These are phyloP conservation scores for Sanghuangporus sanghuang DNA, from an alignment of 1,284 basidiomycete species.

Conservation along the genomic window DNA sequence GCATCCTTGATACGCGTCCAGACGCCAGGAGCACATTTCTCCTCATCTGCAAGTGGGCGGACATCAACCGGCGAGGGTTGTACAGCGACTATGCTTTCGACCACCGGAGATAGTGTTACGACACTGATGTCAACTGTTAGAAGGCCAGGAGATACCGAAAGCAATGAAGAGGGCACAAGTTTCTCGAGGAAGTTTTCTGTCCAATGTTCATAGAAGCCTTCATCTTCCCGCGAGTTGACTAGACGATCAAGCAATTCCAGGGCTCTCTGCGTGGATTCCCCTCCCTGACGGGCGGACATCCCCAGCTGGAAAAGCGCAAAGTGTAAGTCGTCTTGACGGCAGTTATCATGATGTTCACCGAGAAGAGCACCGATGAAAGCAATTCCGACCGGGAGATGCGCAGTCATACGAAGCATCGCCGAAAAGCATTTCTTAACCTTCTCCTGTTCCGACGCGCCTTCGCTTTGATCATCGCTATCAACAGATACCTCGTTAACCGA, in stretches of 20 bases:
- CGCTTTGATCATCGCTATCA: conserved; percentile 28
- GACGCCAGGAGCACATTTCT: conserved; percentile 49
- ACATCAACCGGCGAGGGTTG: conserved; percentile 48
- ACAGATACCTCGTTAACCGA: neutral
- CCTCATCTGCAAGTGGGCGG: conserved; percentile 47
- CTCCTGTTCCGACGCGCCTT: conserved; percentile 20
- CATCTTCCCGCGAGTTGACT: conserved; percentile 12
- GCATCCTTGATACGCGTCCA: conserved; percentile 47
- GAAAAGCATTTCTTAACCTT: conserved; percentile 19
- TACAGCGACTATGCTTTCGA: conserved; percentile 34
- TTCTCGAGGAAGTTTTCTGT: conserved; percentile 30
- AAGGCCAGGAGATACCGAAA: conserved; percentile 54
- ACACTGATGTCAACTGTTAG: conserved; percentile 46
- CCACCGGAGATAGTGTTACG: conserved; percentile 40
- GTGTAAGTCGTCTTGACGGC: conserved; percentile 7
- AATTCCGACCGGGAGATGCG: conserved; percentile 19
- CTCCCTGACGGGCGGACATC: neutral
- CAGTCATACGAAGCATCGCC: conserved; percentile 13
- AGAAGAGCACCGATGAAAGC: conserved; percentile 11
- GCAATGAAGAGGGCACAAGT: conserved; percentile 49
- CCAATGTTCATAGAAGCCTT: conserved; percentile 29
- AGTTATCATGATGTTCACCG: neutral
- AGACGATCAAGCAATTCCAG: conserved; percentile 19
- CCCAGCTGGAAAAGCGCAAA: conserved; percentile 4
- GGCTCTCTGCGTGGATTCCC: conserved; percentile 5